Conservation (phyloP, 1,284 basidiomycete species). For the Pseudozyma flocculosa region DNA sequence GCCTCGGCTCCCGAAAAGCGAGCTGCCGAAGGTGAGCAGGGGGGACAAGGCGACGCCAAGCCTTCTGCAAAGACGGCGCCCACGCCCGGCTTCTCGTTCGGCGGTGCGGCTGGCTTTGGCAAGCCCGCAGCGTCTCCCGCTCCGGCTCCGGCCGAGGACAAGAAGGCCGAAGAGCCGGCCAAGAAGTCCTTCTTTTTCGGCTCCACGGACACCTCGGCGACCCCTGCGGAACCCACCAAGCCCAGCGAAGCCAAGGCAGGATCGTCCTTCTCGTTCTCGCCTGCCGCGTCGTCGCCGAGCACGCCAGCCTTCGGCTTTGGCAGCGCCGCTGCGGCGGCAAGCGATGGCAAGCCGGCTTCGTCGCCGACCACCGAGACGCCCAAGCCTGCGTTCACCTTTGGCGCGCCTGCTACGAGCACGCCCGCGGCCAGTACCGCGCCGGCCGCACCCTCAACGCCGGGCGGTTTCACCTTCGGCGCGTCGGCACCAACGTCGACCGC, state of each 20-base stretch:
- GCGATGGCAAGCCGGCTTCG: constrained; percentile 1
- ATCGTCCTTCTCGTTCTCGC: constrained; percentile 9
- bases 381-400: constrained; percentile 34
- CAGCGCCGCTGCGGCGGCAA: not conserved
- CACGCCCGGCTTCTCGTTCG: constrained; percentile 13
- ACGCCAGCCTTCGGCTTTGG: constrained; percentile 12
- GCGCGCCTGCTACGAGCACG: constrained; percentile 4
- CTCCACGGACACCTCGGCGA: not conserved
- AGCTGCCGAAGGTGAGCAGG: constrained; percentile 1
- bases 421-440: not conserved
- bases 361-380: constrained; percentile 16
- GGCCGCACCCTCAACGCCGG: not conserved
- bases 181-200: constrained; percentile 2
- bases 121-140: constrained; percentile 1
- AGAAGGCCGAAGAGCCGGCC: not conserved
- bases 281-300: not conserved
- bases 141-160: not conserved
- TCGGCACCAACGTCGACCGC: not conserved
- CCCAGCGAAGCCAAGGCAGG: constrained; percentile 2
- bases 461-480: not conserved
- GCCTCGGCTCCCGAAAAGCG: constrained; percentile 4
- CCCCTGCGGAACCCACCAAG: not conserved
- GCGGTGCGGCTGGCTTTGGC: constrained; percentile 14
- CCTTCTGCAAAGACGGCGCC: no score
- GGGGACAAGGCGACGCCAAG: no score